Evolutionary conservation across 805 yeast species (phyloP).

Genomic region (Jamesozyma piceae): DNA sequence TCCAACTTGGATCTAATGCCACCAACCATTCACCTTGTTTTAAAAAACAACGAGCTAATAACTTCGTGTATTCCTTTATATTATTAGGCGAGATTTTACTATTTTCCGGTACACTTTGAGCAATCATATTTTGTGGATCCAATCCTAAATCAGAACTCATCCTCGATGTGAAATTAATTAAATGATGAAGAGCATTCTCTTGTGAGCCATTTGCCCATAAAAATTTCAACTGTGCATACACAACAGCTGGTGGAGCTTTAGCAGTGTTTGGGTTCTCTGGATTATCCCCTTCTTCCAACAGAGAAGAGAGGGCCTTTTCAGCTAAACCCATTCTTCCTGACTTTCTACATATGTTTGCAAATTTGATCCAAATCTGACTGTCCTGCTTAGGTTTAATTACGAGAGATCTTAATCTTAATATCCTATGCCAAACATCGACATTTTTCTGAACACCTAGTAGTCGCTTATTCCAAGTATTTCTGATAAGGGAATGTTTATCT

Average conservation of each 20-base stretch:
- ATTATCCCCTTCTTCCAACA: slow-evolving; percentile 66
- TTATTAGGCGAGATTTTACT: slow-evolving; percentile 42
- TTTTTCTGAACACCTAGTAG: slow-evolving; percentile 89
- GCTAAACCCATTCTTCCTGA: slow-evolving; percentile 89
- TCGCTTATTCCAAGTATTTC: slow-evolving; percentile 91
- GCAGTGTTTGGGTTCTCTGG: slow-evolving; percentile 43
- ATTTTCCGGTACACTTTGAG: slow-evolving; percentile 71
- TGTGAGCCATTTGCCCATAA: slow-evolving; percentile 95
- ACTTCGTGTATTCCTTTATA: slow-evolving; percentile 70
- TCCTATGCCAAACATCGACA: slow-evolving; percentile 98
- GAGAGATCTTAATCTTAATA: slow-evolving; percentile 83
- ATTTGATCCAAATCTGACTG: slow-evolving; percentile 96
- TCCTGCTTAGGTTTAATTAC: slow-evolving; percentile 94
- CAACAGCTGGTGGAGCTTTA: slow-evolving; percentile 91
- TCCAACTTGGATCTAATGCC: slow-evolving; percentile 70
- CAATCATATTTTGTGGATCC: slow-evolving; percentile 76
- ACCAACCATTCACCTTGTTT: slow-evolving; percentile 99
- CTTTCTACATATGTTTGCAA: slow-evolving; percentile 91
- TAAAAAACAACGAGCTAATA: slow-evolving; percentile 86
- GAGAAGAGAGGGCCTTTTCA: slow-evolving; percentile 75
- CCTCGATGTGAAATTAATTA: slow-evolving; percentile 83
- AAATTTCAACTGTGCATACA: slow-evolving; percentile 90
- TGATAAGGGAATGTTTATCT: slow-evolving; percentile 65
- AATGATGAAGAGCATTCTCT: slow-evolving; percentile 73
- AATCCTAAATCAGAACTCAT: slow-evolving; percentile 84